Percentiles rank a stretch among this genome's conserved stretches.
These are phyloP conservation scores for Trametes maxima DNA, from an alignment of 768 basidiomycete species.

Conservation along the genomic window DNA sequence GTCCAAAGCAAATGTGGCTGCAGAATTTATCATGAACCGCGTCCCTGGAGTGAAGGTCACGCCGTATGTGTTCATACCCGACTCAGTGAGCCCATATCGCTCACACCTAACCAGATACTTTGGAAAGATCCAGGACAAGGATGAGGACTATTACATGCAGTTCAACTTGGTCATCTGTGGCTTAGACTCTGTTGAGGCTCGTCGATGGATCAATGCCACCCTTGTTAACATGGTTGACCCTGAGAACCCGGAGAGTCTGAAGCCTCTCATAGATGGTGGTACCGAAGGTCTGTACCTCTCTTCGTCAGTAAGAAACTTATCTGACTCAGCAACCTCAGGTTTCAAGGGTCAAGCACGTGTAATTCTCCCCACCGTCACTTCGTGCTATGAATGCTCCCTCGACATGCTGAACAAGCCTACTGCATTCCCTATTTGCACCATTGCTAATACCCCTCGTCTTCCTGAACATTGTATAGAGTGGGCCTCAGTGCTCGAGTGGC, in stretches of 20 bases:
- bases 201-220: slow-evolving; percentile 98
- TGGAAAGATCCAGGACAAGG: slow-evolving; percentile 99
- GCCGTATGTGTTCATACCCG: slow-evolving; percentile 60
- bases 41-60: slow-evolving; percentile 97
- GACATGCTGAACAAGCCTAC: slow-evolving; percentile 99
- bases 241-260: slow-evolving; percentile 91
- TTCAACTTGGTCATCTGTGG: slow-evolving; percentile 98
- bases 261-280: slow-evolving; percentile 97
- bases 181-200: slow-evolving; percentile 94
- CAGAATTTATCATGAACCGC: slow-evolving; percentile 95
- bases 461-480: slow-evolving; percentile 99
- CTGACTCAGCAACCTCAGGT: slow-evolving; percentile 48
- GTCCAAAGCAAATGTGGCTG: slow-evolving; percentile 91
- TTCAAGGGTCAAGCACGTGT: slow-evolving; percentile 99
- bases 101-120: slow-evolving; percentile 61
- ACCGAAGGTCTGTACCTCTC: slow-evolving; percentile 75
- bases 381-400: slow-evolving; percentile 97
- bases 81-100: background rate
- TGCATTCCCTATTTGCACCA: slow-evolving; percentile 97
- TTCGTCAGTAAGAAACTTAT: background rate
- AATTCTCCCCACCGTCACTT: slow-evolving; percentile 91
- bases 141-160: slow-evolving; percentile 91
- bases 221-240: slow-evolving; percentile 92
- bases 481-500: slow-evolving; percentile 99
- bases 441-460: slow-evolving; percentile 96